Base-by-base conservation (phyloP, 192 early-diverging fungal genomes). In the Coemansia sp. region DNA sequence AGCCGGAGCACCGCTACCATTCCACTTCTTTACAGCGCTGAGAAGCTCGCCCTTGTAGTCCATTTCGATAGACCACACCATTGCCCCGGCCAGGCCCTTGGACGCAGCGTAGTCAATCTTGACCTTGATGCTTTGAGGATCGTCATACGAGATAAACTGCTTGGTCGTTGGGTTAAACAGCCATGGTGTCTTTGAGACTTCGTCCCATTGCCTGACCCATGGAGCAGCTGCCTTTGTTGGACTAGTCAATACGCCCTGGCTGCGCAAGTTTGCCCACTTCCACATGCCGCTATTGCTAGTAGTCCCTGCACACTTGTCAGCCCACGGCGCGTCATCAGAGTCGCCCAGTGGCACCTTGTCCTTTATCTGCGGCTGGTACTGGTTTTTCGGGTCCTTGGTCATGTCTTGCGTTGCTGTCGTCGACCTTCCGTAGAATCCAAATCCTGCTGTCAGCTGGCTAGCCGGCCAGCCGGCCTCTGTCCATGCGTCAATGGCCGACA, bases 41-140 rank as follows among this genome's bases (percentile, higher is more conserved):
- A 89, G 34, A 26, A 90, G 59, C 59, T 88, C 88, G 50, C 68
- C 72, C 24, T 85, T 84, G 24, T 90, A 66, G 44, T 76, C 88
- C 72, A 86, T 79, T 60, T 84, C 74, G n/a, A 88, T 56, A 6
- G 81, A 83, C 87, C 88, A 90, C 17, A 88, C 56, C 87, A 90
- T 88, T 26, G 81, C 58, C 4, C 88, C 88, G 17, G 72, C 83
- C 11, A 92, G 63, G 9, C 78, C 78, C 41, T 84, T 72, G 10
- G 68, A 63, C 15, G 60, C 63, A 11, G 85, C 86, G 70, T 84
- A 87, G 46, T 83, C 60, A 0, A 83, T 78, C 70, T 90, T 90
- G 34, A 71, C 53, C 35, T 53, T 67, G 38, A 91, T 54, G 9
- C 86, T 87, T 14, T 74, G 46, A 4, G 80, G 77, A 43, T 91